phyloP scores from a whole-genome alignment of 768 basidiomycete genomes.

The Boletus reticuloceps region DNA sequence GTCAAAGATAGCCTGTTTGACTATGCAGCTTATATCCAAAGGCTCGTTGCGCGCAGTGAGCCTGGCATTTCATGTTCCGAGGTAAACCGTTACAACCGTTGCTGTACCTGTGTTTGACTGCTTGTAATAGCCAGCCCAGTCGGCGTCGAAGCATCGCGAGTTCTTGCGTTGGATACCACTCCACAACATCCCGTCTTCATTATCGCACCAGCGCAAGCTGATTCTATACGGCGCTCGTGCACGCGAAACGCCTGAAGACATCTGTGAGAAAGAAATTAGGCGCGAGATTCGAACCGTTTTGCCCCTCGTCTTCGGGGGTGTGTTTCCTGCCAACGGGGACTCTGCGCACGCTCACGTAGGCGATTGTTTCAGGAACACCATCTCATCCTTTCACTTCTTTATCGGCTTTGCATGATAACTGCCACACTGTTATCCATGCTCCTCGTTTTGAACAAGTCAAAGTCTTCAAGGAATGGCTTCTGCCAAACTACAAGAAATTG shows the following conservation, averaged over 20 bases:
- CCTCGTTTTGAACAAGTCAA: conserved; percentile 75
- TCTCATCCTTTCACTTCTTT: too few species aligned
- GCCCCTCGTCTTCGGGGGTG: conserved; percentile 69
- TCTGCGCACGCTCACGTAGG: conserved; percentile 3
- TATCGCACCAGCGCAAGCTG: conserved; percentile 66
- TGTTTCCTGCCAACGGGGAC: background rate
- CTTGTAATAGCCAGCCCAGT: conserved; percentile 4
- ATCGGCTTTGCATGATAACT: too few species aligned
- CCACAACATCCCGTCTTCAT: conserved; percentile 52
- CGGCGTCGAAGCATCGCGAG: conserved; percentile 60
- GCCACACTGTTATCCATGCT: too few species aligned
- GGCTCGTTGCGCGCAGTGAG: conserved; percentile 80
- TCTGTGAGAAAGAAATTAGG: conserved; percentile 67
- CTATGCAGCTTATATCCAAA: conserved; percentile 71
- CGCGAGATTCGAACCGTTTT: conserved; percentile 62
- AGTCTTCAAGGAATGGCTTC: conserved; percentile 67
- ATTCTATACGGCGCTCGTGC: conserved; percentile 67
- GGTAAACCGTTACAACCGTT: conserved; percentile 33
- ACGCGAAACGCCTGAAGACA: conserved; percentile 69
- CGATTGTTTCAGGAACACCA: conserved; percentile 33
- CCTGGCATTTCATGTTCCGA: conserved; percentile 51
- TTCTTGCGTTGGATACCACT: conserved; percentile 75
- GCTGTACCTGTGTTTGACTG: background rate
- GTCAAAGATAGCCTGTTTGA: conserved; percentile 70
- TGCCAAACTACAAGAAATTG: conserved; percentile 62